Percentiles rank a stretch among this genome's conserved stretches.
Evolutionary conservation across 202 grass and related monocot species (phyloP).

Genomic region (Schoenoplectus tabernaemontani): DNA sequence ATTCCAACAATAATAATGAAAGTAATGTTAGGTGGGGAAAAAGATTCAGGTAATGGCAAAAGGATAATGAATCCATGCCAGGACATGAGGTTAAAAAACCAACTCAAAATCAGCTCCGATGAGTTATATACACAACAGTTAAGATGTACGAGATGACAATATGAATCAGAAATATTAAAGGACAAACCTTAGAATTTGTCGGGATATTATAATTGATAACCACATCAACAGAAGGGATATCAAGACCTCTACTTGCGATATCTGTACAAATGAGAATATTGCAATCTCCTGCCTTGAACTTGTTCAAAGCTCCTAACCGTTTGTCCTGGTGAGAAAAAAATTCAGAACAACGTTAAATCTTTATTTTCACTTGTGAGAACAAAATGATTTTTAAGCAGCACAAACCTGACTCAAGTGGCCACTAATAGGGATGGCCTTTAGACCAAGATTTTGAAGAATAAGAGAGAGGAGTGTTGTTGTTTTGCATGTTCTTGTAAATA

Average conservation of each 20-base stretch:
- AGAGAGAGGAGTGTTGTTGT: constrained; percentile 63
- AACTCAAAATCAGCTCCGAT: neutral
- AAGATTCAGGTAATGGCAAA: no score
- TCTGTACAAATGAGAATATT: constrained; percentile 77
- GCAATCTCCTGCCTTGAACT: constrained; percentile 64
- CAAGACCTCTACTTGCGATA: constrained; percentile 82
- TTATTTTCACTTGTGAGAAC: neutral
- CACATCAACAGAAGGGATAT: constrained; percentile 71
- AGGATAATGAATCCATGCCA: no score
- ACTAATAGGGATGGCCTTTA: constrained; percentile 75
- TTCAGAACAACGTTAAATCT: neutral
- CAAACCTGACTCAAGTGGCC: constrained; percentile 86
- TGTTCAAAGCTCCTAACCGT: constrained; percentile 74
- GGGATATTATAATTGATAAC: constrained; percentile 91
- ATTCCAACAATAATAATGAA: constrained; percentile 1
- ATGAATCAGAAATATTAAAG: neutral
- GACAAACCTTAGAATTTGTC: constrained; percentile 62
- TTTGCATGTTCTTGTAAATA: constrained; percentile 81
- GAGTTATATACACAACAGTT: neutral
- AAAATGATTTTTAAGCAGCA: constrained; percentile 10
- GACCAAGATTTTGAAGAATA: constrained; percentile 55
- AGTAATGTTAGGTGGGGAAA: no score
- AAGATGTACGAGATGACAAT: neutral
- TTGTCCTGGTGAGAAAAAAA: constrained; percentile 40
- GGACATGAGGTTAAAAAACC: neutral